Base-by-base conservation (phyloP, 1,139 yeast genomes). In the Candida sp. region DNA sequence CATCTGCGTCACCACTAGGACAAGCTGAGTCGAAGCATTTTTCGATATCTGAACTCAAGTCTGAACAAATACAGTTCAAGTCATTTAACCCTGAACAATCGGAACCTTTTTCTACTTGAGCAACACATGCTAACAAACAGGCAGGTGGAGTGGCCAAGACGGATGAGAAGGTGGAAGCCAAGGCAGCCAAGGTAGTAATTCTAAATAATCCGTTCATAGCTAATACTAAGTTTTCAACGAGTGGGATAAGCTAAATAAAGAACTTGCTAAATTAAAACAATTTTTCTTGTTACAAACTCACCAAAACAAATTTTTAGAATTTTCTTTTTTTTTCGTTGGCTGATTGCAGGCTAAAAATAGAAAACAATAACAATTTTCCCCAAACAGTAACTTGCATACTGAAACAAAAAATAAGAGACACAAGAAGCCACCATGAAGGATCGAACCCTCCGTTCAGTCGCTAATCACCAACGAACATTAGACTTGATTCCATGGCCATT, bases 81-180 rank as follows among this genome's bases (percentile, higher is more conserved):
- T 83, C 81, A 60, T 77, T 77, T 62, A 87, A 69, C 45, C 82
- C 72, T 46, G 68, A 54, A 64, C 91, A 84, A 39, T 70, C 57
- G 41, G 81, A 66, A 39, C 78, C 71, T 61, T 76, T 78, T 54
- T 79, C 73, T 43, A 85, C 90, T 57, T 81, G 76, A 44, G 87
- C 76, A 47, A 87, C 93, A 78, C 96, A 89, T 39, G 96, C 95
- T 63, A 89, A 75, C 54, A 89, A 72, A 73, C 96, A 89, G 36
- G 96, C 96, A 50, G 95, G 95, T 43, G 96, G 93, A 45, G 93
- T 73, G 46, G 95, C 95, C 41, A 77, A 64, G 38, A 73, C 79
- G 41, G 70, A 57, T 40, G 71, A 70, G 43, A 79, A 66, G 46
- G 79, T 61, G 44, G 79, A 66, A 44, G 81, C 78, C 45, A 81